Base-by-base conservation (phyloP, 1,139 yeast genomes). In the Pichia sp. region DNA sequence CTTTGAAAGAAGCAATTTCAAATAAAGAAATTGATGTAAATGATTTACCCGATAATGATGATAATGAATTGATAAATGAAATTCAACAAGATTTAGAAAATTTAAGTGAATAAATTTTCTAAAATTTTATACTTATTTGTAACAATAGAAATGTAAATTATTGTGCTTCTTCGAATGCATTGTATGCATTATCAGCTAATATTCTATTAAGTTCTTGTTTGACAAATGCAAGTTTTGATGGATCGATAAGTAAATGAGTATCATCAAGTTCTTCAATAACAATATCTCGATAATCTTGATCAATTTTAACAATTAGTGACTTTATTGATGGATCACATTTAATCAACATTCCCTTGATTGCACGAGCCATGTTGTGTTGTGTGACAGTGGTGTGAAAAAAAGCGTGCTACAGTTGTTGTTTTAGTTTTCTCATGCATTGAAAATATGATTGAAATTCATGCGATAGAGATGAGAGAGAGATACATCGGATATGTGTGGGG, bases 261-360 rank as follows among this genome's bases (percentile, higher is more conserved):
- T 89, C 96, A 58, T 91, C 97, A 37, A 91, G 69, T 53, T 89
- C 97, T 61, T 77, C 69, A 35, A 63, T 69, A 5, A 88, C 83
- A 4, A 86, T 80, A 45, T 88, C 94, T 41, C 82, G 79, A 34
- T 71, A 65, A 31, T 74, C 74, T 0, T 84, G 66, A 59, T 88
- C 96, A 33, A 88, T 83, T 55, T 81, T 84, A 28, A 89, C 63
- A 4, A 91, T 84, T 39, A 91, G 68, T 0, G 97, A 96, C 48
- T 80, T 72, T 48, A 91, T 88, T 1, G 96, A 85, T 1, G 98
- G 96, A 59, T 91, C 98, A 61, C 65, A 61, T 44, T 59, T 52
- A 12, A 61, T 52, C 39, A 61, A 45, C 18, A 60, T 56, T 38
- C 69, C 69, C 46, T 61, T 63, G 21, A 64, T 56, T 19, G 68